Percentiles rank a stretch among this genome's conserved stretches.
phyloP scores from a whole-genome alignment of 2,329 filamentous ascomycete species.

The Neonectria coccinea region DNA sequence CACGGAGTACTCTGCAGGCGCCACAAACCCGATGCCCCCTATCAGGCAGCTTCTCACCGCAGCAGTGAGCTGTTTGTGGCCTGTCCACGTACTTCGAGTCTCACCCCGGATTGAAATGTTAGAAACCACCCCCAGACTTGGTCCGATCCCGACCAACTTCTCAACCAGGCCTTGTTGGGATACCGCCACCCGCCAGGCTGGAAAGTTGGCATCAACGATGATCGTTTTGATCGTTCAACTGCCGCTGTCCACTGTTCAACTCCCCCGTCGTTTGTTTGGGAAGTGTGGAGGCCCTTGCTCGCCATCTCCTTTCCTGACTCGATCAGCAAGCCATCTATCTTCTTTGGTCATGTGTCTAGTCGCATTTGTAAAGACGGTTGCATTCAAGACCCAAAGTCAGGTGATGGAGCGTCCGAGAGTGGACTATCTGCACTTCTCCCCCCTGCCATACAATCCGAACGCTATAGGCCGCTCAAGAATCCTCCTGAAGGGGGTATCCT shows the following conservation, averaged over 20 bases:
- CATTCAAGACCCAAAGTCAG: conserved; percentile 31
- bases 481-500: conserved; percentile 23
- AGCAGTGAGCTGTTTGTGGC: conserved; percentile 21
- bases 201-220: conserved; percentile 19
- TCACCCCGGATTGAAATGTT: conserved; percentile 10
- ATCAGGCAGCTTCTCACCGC: conserved; percentile 17
- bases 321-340: conserved; percentile 20
- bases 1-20: conserved; percentile 16
- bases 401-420: conserved; percentile 28
- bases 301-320: conserved; percentile 28
- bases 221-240: conserved; percentile 34
- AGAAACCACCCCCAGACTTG: conserved; percentile 20
- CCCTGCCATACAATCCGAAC: conserved; percentile 4
- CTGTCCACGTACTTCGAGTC: conserved; percentile 7
- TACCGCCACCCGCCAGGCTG: conserved; percentile 22
- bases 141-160: conserved; percentile 7
- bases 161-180: conserved; percentile 10
- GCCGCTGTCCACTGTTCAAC: conserved; percentile 25
- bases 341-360: conserved; percentile 28
- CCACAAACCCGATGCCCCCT: conserved; percentile 21
- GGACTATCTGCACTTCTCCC: conserved; percentile 18
- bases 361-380: conserved; percentile 27
- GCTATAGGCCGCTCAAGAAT: conserved; percentile 15
- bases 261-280: conserved; percentile 2
- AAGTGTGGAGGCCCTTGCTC: conserved; percentile 29